phyloP scores from a whole-genome alignment of 371 early-diverging fungal species.

The Capniomyces stellatus region DNA sequence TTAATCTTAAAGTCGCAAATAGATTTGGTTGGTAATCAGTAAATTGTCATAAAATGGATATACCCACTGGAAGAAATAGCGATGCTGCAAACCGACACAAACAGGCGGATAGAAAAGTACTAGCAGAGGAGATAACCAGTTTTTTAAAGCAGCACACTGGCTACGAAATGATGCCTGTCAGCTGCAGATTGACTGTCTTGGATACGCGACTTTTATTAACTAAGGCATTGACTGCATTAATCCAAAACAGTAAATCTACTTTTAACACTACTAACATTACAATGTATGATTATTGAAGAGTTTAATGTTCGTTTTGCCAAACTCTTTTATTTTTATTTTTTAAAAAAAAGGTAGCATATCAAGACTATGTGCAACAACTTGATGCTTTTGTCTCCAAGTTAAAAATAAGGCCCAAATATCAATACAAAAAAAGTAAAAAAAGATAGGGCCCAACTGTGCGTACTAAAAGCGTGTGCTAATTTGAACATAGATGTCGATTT shows the following conservation, averaged over 20 bases:
- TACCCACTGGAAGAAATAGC: too few species aligned
- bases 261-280: not conserved
- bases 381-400: too few species aligned
- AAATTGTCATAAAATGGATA: too few species aligned
- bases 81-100: constrained; percentile 4
- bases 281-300: not conserved
- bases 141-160: constrained; percentile 61
- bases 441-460: too few species aligned
- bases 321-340: not conserved
- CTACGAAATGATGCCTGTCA: constrained; percentile 79
- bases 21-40: too few species aligned
- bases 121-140: constrained; percentile 21
- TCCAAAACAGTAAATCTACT: constrained; percentile 65
- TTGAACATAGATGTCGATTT: constrained; percentile 60
- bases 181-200: constrained; percentile 74
- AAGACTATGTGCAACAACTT: too few species aligned
- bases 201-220: constrained; percentile 78
- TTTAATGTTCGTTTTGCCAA: not conserved
- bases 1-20: too few species aligned
- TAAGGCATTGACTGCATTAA: constrained; percentile 75
- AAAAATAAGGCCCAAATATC: too few species aligned
- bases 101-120: constrained; percentile 13
- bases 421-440: too few species aligned
- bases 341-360: too few species aligned
- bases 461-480: too few species aligned